Evolutionary conservation across 768 basidiomycete genomes (phyloP).

Genomic region (Suillus subluteus): DNA sequence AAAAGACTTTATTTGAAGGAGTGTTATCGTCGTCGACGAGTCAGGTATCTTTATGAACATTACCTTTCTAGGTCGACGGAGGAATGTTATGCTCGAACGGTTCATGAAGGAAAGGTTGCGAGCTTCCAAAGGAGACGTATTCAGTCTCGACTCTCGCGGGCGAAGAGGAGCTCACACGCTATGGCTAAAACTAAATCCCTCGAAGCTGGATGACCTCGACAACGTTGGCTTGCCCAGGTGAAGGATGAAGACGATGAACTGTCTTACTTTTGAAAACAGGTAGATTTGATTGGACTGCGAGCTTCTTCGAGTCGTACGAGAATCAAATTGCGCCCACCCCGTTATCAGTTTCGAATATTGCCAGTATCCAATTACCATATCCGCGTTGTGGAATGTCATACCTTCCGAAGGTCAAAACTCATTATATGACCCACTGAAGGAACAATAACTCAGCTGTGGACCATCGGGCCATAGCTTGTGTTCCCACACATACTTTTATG

Average conservation of each 20-base stretch:
- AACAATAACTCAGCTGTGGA: neutral
- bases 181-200: slow-evolving; percentile 89
- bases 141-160: slow-evolving; percentile 74
- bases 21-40: too few relatives aligned
- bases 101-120: slow-evolving; percentile 66
- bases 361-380: neutral
- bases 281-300: too few relatives aligned
- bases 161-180: slow-evolving; percentile 89
- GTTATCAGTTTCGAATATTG: neutral
- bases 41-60: too few relatives aligned
- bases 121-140: slow-evolving; percentile 70
- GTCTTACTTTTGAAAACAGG: neutral
- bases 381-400: neutral
- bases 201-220: slow-evolving; percentile 83
- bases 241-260: slow-evolving; percentile 47
- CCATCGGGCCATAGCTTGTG: neutral
- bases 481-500: slow-evolving; percentile 8
- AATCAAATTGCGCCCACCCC: neutral
- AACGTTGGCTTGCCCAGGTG: slow-evolving; percentile 54
- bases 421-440: neutral
- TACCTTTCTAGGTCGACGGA: too few relatives aligned
- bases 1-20: too few relatives aligned
- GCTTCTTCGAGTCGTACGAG: too few relatives aligned
- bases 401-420: neutral
- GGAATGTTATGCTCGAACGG: too few relatives aligned